A percentile compares a stretch with the other conserved stretches of the same genome.
phyloP scores from a whole-genome alignment of 139 green algal genomes.

The Tetraselmis chui region DNA sequence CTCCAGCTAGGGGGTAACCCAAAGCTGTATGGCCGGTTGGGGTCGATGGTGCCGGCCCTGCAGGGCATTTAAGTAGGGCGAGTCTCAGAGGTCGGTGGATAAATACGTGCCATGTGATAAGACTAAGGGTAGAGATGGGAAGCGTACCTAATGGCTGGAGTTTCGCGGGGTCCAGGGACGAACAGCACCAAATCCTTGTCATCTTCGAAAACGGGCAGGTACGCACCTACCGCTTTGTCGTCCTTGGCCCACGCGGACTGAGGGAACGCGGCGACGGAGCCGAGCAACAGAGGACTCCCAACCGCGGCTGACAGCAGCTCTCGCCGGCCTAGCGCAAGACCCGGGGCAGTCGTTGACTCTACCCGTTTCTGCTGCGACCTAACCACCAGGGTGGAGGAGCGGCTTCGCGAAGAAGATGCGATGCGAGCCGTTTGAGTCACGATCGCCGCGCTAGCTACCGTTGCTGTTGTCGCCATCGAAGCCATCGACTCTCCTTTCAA shows the following conservation, averaged over 20 bases:
- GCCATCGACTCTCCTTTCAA: no score
- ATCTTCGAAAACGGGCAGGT: not conserved
- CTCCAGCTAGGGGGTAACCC: conserved; percentile 3
- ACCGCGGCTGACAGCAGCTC: not conserved
- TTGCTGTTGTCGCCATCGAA: not conserved
- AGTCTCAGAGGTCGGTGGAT: no score
- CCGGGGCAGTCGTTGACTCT: not conserved
- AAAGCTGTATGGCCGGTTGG: conserved; percentile 1
- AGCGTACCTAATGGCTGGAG: conserved; percentile 1
- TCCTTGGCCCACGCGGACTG: not conserved
- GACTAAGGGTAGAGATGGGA: no score
- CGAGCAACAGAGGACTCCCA: not conserved
- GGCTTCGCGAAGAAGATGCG: no score
- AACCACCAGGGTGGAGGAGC: not conserved
- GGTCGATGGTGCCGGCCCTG: not conserved
- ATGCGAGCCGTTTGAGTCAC: not conserved
- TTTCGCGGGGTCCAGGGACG: conserved; percentile 2
- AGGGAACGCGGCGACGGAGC: no score
- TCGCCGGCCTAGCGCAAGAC: not conserved
- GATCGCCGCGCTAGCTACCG: not conserved
- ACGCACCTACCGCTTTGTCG: not conserved
- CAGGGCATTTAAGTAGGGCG: no score
- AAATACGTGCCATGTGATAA: no score
- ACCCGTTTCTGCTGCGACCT: not conserved
- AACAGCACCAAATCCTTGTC: not conserved